Evolutionary conservation across 2,329 filamentous ascomycete species (phyloP).

Genomic region (Magnaporthales sp.): DNA sequence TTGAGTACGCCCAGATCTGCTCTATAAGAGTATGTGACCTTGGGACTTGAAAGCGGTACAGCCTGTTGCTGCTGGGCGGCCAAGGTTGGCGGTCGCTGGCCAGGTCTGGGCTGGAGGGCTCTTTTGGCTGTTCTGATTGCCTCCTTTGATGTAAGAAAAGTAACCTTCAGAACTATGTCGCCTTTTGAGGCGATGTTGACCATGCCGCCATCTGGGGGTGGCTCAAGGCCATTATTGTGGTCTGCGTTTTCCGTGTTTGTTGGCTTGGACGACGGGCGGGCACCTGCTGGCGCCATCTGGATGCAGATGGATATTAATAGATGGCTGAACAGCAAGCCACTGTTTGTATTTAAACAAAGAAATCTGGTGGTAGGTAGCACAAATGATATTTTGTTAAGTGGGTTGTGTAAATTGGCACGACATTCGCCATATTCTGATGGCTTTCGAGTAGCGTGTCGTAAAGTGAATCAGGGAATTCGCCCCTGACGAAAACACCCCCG

Average conservation of each 20-base stretch:
- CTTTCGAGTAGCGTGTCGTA: background rate
- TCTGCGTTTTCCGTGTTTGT: background rate
- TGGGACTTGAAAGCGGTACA: constrained; percentile 19
- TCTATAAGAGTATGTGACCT: constrained; percentile 42
- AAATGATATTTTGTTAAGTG: background rate
- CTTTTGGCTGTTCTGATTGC: constrained; percentile 37
- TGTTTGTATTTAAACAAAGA: background rate
- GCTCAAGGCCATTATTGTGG: constrained; percentile 1
- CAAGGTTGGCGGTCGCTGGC: constrained; percentile 7
- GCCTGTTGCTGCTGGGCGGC: background rate
- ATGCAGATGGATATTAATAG: too few relatives aligned
- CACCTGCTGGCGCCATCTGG: background rate
- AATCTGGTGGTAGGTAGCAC: too few relatives aligned
- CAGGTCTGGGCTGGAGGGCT: constrained; percentile 21
- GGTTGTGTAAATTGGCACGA: background rate
- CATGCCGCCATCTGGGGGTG: constrained; percentile 18
- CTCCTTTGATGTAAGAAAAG: constrained; percentile 50
- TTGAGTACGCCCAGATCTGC: constrained; percentile 49
- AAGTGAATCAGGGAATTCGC: background rate
- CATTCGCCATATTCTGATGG: background rate
- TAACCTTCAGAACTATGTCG: constrained; percentile 58
- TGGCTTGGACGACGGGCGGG: constrained; percentile 3
- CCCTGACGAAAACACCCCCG: background rate
- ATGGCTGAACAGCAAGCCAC: too few relatives aligned
- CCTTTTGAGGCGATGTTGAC: constrained; percentile 47